Percentiles rank a stretch among this genome's conserved stretches.
phyloP scores from a whole-genome alignment of 495 filamentous ascomycete genomes.

The Evernia prunastri region DNA sequence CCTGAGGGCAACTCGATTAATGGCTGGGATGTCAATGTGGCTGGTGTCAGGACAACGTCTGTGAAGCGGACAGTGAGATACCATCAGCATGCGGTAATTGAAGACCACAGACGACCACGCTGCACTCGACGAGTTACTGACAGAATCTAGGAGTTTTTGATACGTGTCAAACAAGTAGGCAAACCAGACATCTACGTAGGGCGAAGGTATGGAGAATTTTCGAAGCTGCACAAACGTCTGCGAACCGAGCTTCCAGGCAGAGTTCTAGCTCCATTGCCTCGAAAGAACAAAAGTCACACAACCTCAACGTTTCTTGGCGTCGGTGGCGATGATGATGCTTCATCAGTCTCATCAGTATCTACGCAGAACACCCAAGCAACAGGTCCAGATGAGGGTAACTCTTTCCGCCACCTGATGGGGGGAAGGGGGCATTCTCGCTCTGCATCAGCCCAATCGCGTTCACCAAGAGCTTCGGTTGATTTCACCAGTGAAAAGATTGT shows the following conservation, averaged over 20 bases:
- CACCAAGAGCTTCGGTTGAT: slow-evolving; percentile 47
- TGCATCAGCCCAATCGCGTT: slow-evolving; percentile 37
- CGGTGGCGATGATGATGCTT: slow-evolving; percentile 54
- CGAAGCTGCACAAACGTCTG: slow-evolving; percentile 66
- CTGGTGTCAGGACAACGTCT: slow-evolving; percentile 72
- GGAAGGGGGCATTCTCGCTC: slow-evolving; percentile 33
- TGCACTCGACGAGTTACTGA: slow-evolving; percentile 5
- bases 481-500: slow-evolving; percentile 40
- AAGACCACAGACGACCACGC: not conserved
- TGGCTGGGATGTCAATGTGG: slow-evolving; percentile 96
- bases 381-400: slow-evolving; percentile 35
- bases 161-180: slow-evolving; percentile 69
- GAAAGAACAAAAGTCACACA: slow-evolving; percentile 77
- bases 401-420: slow-evolving; percentile 34
- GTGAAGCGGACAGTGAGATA: slow-evolving; percentile 82
- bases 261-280: slow-evolving; percentile 75
- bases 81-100: slow-evolving; percentile 82
- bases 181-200: slow-evolving; percentile 70
- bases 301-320: slow-evolving; percentile 48
- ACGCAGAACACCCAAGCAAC: slow-evolving; percentile 42
- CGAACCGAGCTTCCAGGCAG: slow-evolving; percentile 87
- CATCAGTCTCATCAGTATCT: slow-evolving; percentile 72
- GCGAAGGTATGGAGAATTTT: slow-evolving; percentile 84
- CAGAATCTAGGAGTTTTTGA: slow-evolving; percentile 67
- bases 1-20: slow-evolving; percentile 88